Evolutionary conservation across 192 early-diverging fungal species (phyloP), one percentile per base, ranked within the genome.

Genomic region (Physocladia obscura): DNA sequence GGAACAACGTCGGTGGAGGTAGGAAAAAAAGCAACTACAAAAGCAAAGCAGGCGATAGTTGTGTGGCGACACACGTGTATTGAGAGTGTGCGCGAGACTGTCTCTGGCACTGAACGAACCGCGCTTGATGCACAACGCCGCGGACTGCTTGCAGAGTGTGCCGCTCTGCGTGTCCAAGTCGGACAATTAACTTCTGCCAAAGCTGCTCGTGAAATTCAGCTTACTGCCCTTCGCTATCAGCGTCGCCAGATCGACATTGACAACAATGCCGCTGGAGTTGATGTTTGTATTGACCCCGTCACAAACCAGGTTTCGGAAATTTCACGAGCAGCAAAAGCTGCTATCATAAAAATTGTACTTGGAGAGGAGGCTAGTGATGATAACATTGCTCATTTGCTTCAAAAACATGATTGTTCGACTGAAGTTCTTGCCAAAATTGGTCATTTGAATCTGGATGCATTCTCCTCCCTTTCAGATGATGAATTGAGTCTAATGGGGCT

Each of bases 371-470:
- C 78, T 17, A 38, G n/a, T 2, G 49, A 51, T 19, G 69, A 76
- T 35, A 71, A 77, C 67, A 67, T 85, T 24, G 39, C 61, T 13
- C 37, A 47, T 1, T 55, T 85, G 22, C 67, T 85, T 3, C 51
- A 47, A 2, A 85, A 85, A 54, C 80, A 85, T 62, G 83, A 80
- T 19, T 75, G 80, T n/a, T 47, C 69, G n/a, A 34, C 48, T 29
- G 75, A 76, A 4, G 70, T 78, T 3, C 76, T 79, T 57, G 21
- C 56, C 4, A 74, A 74, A 21, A 57, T 84, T 29, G 49, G 57
- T 5, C 49, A 59, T 36, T 68, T 79, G 73, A 77, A 74, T 22
- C 47, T 86, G n/a, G 76, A 79, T 19, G 37, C 49, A 11, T 86
- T 86, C 50, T 67, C 74, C n/a, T 32, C 63, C 13, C 22, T 83